phyloP scores from a whole-genome alignment of 768 basidiomycete genomes.

The Filobasidium wieringae region DNA sequence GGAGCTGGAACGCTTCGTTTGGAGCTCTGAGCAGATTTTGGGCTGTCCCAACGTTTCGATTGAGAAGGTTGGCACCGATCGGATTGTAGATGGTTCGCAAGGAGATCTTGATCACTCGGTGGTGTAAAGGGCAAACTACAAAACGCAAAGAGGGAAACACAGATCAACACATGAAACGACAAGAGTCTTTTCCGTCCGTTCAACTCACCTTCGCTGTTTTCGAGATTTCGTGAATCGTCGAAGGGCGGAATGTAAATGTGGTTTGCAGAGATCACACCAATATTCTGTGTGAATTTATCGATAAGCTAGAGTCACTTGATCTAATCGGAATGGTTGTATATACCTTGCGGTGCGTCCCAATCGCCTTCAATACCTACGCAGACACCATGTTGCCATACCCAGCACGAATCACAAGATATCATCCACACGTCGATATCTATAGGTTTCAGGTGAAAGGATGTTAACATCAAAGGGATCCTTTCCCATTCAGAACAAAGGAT shows the following conservation, averaged over 20 bases:
- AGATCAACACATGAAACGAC: too few species aligned
- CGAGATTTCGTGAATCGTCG: constrained; percentile 29
- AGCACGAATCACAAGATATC: constrained; percentile 94
- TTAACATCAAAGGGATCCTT: not conserved
- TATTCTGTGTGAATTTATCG: constrained; percentile 62
- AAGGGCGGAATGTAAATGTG: constrained; percentile 69
- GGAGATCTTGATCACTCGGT: not conserved
- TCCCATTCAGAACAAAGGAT: constrained; percentile 6
- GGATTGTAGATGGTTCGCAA: constrained; percentile 23
- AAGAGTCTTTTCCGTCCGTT: not conserved
- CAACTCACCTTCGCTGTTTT: constrained; percentile 53
- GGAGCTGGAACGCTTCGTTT: constrained; percentile 19
- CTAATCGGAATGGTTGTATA: not conserved
- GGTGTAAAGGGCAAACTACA: not conserved
- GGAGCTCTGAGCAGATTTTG: constrained; percentile 1
- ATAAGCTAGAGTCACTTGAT: not conserved
- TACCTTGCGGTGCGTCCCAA: constrained; percentile 39
- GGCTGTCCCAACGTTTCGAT: constrained; percentile 28
- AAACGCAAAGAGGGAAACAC: too few species aligned
- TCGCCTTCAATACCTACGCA: constrained; percentile 77
- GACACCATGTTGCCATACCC: constrained; percentile 93
- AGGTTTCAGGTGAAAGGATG: not conserved
- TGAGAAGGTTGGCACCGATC: constrained; percentile 29
- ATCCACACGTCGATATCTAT: constrained; percentile 75
- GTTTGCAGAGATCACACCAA: constrained; percentile 85